Evolutionary conservation across 805 yeast genomes (phyloP), one percentile per base, ranked within the genome.

Genomic region (Starmera pachycereana): DNA sequence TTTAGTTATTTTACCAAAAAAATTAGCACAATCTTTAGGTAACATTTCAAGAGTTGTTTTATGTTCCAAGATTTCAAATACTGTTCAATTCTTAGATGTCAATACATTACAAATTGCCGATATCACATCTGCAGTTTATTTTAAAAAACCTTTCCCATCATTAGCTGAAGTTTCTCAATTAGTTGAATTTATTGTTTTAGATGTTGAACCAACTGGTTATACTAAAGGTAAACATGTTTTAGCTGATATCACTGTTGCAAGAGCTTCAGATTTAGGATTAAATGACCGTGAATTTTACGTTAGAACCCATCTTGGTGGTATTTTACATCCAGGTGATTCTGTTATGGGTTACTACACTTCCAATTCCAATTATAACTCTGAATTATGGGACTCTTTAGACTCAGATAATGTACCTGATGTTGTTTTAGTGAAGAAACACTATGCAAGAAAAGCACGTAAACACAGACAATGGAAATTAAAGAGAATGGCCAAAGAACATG

Each of bases 401-500:
- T 62, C 71, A 8, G 72, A 71, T 43, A 78, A 79, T 47, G 63
- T 79, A 18, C 92, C 95, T 14, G 97, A 89, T 52, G 95, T 89
- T 37, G 72, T 87, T 2, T 61, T 89, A 46, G 94, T 90, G 42
- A 87, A 88, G 86, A 89, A 88, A 59, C 75, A 75, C 62, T 90
- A 88, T 68, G 72, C 79, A 36, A 81, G 95, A 70, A 82, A 81
- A 67, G 69, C 77, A 36, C 76, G 74, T 66, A 81, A 77, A 68
- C 75, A 79, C 71, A 79, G 90, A 72, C 70, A 71, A 62, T 86
- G 95, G 95, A 86, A 82, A 65, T 77, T 90, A 63, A 84, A 85
- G 79, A 83, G 97, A 72, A 89, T 90, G 96, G 97, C 97, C 32
- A 84, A 73, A 57, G 97, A 92, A 65, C 95, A 89, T 66, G 75